Percentiles rank a stretch among this genome's conserved stretches.
Conservation (phyloP, 352 stramenopile genomes). For the Globisporangium camurandrum region DNA sequence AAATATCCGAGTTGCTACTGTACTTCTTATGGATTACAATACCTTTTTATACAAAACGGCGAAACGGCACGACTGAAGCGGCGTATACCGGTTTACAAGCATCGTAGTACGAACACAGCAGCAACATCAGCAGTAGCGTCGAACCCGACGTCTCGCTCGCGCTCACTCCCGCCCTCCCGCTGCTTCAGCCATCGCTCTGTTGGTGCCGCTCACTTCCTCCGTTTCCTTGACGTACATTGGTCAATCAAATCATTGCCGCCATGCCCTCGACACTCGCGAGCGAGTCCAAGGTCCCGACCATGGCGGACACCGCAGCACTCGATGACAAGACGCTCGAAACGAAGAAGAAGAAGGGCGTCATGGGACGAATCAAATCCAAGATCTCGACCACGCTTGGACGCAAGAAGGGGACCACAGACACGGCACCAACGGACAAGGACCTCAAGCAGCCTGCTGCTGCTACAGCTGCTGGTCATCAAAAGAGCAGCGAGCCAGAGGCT, state of each 20-base stretch:
- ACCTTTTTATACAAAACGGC: too few species aligned
- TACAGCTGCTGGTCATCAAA: not conserved
- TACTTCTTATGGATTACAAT: too few species aligned
- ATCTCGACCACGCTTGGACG: slow-evolving; percentile 40
- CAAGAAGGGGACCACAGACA: slow-evolving; percentile 21
- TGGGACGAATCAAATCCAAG: slow-evolving; percentile 66
- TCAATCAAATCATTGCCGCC: too few species aligned
- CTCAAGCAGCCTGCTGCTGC: slow-evolving; percentile 4
- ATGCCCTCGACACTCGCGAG: slow-evolving; percentile 1
- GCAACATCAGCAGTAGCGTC: too few species aligned
- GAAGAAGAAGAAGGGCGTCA: slow-evolving; percentile 59
- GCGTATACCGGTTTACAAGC: too few species aligned
- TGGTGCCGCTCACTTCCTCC: too few species aligned
- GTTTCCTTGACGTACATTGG: too few species aligned
- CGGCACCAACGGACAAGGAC: slow-evolving; percentile 28
- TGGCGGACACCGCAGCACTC: slow-evolving; percentile 14
- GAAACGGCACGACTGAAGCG: too few species aligned
- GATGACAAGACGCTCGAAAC: slow-evolving; percentile 12
- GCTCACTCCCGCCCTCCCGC: not conserved
- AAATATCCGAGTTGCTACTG: too few species aligned
- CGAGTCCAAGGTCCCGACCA: slow-evolving; percentile 1
- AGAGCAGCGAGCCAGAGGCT: slow-evolving; percentile 14
- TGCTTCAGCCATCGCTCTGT: not conserved
- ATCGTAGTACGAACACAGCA: too few species aligned
- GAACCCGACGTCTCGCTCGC: too few species aligned